These are phyloP conservation scores for Kazachstania martiniae DNA, from an alignment of 805 yeast species.

Conservation along the genomic window DNA sequence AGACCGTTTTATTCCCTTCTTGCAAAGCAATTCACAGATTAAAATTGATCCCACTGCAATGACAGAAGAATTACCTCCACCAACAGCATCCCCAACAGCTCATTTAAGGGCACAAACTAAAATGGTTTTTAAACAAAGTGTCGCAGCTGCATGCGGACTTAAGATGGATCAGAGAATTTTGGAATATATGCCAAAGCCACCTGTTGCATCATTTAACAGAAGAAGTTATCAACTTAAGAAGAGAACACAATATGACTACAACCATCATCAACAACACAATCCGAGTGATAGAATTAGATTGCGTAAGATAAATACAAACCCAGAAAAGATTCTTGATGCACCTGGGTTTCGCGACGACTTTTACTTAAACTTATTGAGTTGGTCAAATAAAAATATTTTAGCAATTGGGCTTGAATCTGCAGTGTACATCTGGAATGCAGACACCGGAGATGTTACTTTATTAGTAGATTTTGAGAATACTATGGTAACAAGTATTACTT, in stretches of 20 bases:
- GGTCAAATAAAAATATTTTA: constrained; percentile 74
- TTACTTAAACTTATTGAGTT: constrained; percentile 72
- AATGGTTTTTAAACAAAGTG: constrained; percentile 56
- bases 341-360: constrained; percentile 93
- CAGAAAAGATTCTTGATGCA: constrained; percentile 90
- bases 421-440: constrained; percentile 89
- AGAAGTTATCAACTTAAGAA: constrained; percentile 21
- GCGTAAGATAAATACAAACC: constrained; percentile 73
- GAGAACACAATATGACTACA: constrained; percentile 23
- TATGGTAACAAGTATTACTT: constrained; percentile 44
- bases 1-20: constrained; percentile 54
- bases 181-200: constrained; percentile 81
- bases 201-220: constrained; percentile 33
- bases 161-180: constrained; percentile 72
- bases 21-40: constrained; percentile 35
- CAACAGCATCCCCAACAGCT: constrained; percentile 36
- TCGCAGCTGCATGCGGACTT: constrained; percentile 91
- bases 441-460: constrained; percentile 62
- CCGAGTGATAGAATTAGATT: constrained; percentile 37
- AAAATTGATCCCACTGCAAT: constrained; percentile 17
- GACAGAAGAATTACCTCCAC: constrained; percentile 35
- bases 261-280: constrained; percentile 1
- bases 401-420: constrained; percentile 82
- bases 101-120: constrained; percentile 35
- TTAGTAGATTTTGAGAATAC: constrained; percentile 47